Percentiles rank a stretch among this genome's conserved stretches.
Evolutionary conservation across 768 basidiomycete species (phyloP).

Genomic region (Mycena venus): DNA sequence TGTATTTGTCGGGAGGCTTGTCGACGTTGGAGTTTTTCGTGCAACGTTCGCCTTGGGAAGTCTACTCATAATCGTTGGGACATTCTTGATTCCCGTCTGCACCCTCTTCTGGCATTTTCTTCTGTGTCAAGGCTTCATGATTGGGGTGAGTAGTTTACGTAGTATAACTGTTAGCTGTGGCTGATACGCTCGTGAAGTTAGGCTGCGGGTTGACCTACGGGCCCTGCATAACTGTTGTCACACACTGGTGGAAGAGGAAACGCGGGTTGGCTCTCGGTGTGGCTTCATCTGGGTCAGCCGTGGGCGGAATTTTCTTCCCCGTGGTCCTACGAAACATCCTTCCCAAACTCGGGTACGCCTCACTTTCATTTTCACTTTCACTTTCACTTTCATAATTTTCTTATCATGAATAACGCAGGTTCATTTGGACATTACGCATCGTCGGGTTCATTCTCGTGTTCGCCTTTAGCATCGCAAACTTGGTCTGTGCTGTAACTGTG

Average conservation of each 20-base stretch:
- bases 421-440: not conserved
- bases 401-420: not conserved
- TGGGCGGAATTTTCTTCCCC: not conserved
- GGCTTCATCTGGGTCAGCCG: not conserved
- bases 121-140: not conserved
- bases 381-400: too few relatives aligned
- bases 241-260: constrained; percentile 5
- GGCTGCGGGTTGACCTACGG: not conserved
- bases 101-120: not conserved
- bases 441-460: not conserved
- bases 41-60: not conserved
- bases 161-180: not conserved
- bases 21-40: not conserved
- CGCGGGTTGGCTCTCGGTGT: not conserved
- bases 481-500: not conserved
- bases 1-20: not conserved
- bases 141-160: not conserved
- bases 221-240: not conserved
- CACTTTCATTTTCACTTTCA: too few relatives aligned
- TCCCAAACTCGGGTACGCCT: not conserved
- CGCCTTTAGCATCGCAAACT: not conserved
- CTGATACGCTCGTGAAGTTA: not conserved
- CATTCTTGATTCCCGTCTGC: not conserved
- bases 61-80: not conserved
- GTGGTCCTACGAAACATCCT: not conserved